Evolutionary conservation across 2,329 filamentous ascomycete species (phyloP).

Genomic region (Trichocomaceae sp.): DNA sequence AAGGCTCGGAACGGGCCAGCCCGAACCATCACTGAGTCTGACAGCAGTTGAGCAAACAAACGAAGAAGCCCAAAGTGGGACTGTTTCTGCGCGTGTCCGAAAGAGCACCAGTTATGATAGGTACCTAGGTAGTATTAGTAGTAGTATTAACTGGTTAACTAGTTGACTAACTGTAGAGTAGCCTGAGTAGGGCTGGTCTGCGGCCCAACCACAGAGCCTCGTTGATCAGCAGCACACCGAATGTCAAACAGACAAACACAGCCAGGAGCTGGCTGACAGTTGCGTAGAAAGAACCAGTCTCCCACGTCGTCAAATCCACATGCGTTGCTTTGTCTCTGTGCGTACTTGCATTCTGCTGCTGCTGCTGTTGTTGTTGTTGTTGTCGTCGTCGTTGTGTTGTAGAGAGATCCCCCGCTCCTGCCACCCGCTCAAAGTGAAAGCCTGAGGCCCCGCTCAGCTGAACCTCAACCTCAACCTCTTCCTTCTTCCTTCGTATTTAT

Average conservation of each 20-base stretch:
- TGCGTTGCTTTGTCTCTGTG: neutral
- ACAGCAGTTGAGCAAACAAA: too few relatives aligned
- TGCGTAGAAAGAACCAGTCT: too few relatives aligned
- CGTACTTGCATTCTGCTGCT: too few relatives aligned
- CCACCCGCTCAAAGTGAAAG: neutral
- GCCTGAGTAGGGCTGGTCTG: too few relatives aligned
- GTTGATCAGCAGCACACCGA: neutral
- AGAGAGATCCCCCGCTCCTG: neutral
- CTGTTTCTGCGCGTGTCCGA: neutral
- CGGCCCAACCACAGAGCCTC: constrained; percentile 11
- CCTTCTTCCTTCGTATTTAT: neutral
- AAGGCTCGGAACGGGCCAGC: constrained; percentile 11
- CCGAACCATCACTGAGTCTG: too few relatives aligned
- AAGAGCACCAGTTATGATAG: too few relatives aligned
- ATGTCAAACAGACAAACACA: neutral
- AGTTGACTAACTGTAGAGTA: too few relatives aligned
- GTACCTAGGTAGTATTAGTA: too few relatives aligned
- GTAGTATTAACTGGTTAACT: too few relatives aligned
- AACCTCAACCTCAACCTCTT: too few relatives aligned
- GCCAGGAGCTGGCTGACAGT: too few relatives aligned
- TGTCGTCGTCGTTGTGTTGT: neutral
- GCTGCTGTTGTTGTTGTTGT: neutral
- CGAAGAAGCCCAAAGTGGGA: neutral
- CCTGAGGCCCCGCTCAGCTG: neutral
- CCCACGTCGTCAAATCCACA: too few relatives aligned